Percentiles rank a stretch among this genome's conserved stretches.
Evolutionary conservation across 306 rosid species (phyloP).

Genomic region (Pachyrhizus erosus): DNA sequence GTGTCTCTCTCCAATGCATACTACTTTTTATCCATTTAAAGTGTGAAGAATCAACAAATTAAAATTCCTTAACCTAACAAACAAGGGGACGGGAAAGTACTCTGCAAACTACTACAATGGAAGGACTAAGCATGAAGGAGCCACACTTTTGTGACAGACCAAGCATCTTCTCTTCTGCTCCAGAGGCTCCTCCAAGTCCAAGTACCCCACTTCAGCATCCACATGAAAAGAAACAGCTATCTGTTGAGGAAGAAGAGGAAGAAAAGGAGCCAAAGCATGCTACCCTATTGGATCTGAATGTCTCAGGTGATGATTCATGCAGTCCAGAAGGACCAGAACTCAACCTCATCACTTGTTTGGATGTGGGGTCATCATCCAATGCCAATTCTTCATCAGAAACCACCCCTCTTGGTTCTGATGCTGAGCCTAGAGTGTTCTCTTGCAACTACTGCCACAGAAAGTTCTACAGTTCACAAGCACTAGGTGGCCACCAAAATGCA

Average conservation of each 20-base stretch:
- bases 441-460: conserved; percentile 91
- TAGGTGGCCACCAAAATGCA: conserved; percentile 97
- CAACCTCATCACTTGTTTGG: conserved; percentile 62
- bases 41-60: conserved; percentile 36
- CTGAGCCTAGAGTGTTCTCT: conserved; percentile 72
- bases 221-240: conserved; percentile 48
- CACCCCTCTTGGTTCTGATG: conserved; percentile 31
- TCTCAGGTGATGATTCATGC: conserved; percentile 36
- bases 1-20: conserved; percentile 33
- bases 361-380: conserved; percentile 39
- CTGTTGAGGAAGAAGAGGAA: conserved; percentile 51
- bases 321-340: conserved; percentile 50
- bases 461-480: conserved; percentile 90
- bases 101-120: conserved; percentile 53
- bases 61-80: conserved; percentile 37
- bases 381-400: conserved; percentile 45
- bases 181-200: conserved; percentile 61
- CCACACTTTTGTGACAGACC: conserved; percentile 25
- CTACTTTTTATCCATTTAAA: conserved; percentile 44
- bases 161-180: conserved; percentile 21
- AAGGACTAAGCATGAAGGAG: conserved; percentile 43
- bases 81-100: conserved; percentile 17
- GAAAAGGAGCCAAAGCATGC: conserved; percentile 44
- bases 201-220: conserved; percentile 60
- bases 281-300: conserved; percentile 60